These are phyloP conservation scores for barley (Hordeum vulgare) DNA, from an alignment of 176 grass and related monocot genomes.

Conservation along the genomic window MorexV3_pseudomolecules_assembly NC_058523.1:556339643-556340142, in stretches of 20 bases:
- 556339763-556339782: neutral
- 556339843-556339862: neutral
- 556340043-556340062: neutral
- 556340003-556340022: constrained; percentile 19
- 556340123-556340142: neutral
- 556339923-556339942: neutral
- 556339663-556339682: neutral
- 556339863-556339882: constrained; percentile 14
- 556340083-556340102: constrained; percentile 12
- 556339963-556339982: constrained; percentile 1
- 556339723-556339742: neutral
- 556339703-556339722: constrained; percentile 30
- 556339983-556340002: neutral
- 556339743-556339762: neutral
- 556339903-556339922: neutral
- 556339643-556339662: neutral
- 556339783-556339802: neutral
- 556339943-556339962: neutral
- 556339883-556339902: neutral
- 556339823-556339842: constrained; percentile 5
- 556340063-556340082: neutral
- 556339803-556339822: neutral
- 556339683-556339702: constrained; percentile 9
- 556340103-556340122: constrained; percentile 1
- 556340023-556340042: neutral